Evolutionary conservation across 2,329 filamentous ascomycete species (phyloP).

Genomic region (Venturiaceae sp.): DNA sequence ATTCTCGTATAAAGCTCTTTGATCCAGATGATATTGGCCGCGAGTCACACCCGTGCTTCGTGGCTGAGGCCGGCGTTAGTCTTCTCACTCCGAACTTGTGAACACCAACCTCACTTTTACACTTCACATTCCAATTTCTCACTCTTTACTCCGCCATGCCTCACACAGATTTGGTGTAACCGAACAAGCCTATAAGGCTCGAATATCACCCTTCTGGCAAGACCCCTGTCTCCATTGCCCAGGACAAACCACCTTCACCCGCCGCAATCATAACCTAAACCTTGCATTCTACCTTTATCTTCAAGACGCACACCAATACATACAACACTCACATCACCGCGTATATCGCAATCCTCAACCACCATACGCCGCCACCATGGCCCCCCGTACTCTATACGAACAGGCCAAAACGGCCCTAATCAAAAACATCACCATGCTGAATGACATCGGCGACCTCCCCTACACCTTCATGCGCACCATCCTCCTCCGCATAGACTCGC

Average conservation of each 20-base stretch:
- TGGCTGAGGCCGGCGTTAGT: not conserved
- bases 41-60: not conserved
- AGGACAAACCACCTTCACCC: no score
- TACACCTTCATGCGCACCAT: conserved; percentile 1
- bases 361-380: not conserved
- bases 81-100: not conserved
- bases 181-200: not conserved
- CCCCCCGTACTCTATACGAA: not conserved
- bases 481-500: conserved; percentile 2
- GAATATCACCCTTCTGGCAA: not conserved
- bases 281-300: not conserved
- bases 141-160: not conserved
- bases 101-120: not conserved
- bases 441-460: not conserved
- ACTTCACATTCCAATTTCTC: not conserved
- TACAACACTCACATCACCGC: not conserved
- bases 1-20: no score
- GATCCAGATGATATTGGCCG: not conserved
- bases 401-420: not conserved
- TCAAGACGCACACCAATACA: not conserved
- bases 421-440: conserved; percentile 2
- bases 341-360: not conserved
- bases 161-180: not conserved
- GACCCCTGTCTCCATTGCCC: no score
- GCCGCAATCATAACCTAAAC: not conserved